Percentiles rank a stretch among this genome's conserved stretches.
Evolutionary conservation across 768 basidiomycete species (phyloP).

Genomic region (Tulasnella sp.): DNA sequence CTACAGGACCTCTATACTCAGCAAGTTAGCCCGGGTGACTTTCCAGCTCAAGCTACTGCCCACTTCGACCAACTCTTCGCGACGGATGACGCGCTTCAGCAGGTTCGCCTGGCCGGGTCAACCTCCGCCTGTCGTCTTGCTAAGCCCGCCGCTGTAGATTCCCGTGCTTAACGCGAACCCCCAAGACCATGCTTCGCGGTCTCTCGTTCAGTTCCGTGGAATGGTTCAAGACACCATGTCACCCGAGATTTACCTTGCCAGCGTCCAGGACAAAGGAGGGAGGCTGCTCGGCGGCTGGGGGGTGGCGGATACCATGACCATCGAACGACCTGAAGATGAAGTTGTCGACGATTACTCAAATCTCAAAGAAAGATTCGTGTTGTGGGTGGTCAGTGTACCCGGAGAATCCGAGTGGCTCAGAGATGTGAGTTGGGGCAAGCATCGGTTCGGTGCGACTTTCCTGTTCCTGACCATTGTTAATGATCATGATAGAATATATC

Average conservation of each 20-base stretch:
- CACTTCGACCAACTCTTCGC: conserved; percentile 44
- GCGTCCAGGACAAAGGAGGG: conserved; percentile 29
- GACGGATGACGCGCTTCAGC: conserved; percentile 36
- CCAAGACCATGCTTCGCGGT: conserved; percentile 47
- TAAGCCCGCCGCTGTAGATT: conserved; percentile 39
- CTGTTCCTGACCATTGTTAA: neutral
- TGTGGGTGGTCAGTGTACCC: conserved; percentile 73
- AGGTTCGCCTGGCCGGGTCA: conserved; percentile 29
- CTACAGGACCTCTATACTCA: conserved; percentile 44
- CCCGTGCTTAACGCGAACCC: conserved; percentile 43
- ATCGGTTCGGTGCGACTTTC: neutral
- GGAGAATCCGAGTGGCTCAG: conserved; percentile 55
- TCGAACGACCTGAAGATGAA: conserved; percentile 27
- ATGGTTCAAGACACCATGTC: conserved; percentile 70
- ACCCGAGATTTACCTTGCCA: conserved; percentile 61
- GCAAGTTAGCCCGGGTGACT: conserved; percentile 26
- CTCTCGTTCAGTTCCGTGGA: conserved; percentile 61
- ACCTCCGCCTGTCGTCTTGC: neutral
- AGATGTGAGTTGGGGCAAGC: neutral
- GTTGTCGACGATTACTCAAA: conserved; percentile 36
- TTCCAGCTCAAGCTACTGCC: conserved; percentile 39
- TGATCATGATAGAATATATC: neutral
- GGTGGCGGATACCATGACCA: conserved; percentile 33
- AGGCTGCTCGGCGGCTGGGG: conserved; percentile 70
- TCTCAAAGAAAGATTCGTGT: conserved; percentile 52